These are phyloP conservation scores for Cadophora sp. DNA, from an alignment of 2,329 filamentous ascomycete species.

Conservation along the genomic window DNA sequence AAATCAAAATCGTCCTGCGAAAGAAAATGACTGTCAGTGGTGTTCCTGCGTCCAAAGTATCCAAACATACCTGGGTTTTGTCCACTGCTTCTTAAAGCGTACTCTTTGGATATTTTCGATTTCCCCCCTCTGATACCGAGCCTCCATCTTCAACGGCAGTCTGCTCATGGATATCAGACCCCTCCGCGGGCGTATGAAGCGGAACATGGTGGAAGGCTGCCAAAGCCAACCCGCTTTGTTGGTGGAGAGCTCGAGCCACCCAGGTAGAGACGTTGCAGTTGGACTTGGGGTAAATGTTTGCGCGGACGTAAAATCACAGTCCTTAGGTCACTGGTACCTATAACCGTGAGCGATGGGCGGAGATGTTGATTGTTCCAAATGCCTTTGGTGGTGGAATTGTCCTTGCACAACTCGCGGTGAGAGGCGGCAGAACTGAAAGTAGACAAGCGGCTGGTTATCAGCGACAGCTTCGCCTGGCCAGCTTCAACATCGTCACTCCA, in stretches of 20 bases:
- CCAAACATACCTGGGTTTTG: slow-evolving; percentile 31
- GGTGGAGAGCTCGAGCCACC: slow-evolving; percentile 37
- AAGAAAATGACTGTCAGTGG: slow-evolving; percentile 6
- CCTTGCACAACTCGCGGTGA: not conserved
- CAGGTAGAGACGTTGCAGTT: not conserved
- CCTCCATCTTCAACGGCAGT: slow-evolving; percentile 38
- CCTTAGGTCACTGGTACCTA: not conserved
- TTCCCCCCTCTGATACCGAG: slow-evolving; percentile 33
- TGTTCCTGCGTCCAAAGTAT: not conserved
- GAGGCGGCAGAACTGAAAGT: slow-evolving; percentile 8
- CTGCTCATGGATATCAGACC: slow-evolving; percentile 33
- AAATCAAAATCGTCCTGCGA: slow-evolving; percentile 41
- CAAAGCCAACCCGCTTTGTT: slow-evolving; percentile 43
- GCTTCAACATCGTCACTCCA: slow-evolving; percentile 27
- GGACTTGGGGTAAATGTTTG: not conserved
- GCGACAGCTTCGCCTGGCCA: slow-evolving; percentile 10
- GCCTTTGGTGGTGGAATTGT: not conserved
- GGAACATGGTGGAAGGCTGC: slow-evolving; percentile 38
- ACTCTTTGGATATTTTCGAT: slow-evolving; percentile 38
- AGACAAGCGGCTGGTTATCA: not conserved
- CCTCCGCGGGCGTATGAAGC: slow-evolving; percentile 34
- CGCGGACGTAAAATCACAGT: not conserved
- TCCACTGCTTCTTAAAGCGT: slow-evolving; percentile 33
- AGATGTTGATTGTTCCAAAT: not conserved
- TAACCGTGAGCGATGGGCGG: not conserved